Evolutionary conservation across 2,329 filamentous ascomycete genomes (phyloP), one percentile per base, ranked within the genome.

Genomic region (Aspergillus eucalypticola): DNA sequence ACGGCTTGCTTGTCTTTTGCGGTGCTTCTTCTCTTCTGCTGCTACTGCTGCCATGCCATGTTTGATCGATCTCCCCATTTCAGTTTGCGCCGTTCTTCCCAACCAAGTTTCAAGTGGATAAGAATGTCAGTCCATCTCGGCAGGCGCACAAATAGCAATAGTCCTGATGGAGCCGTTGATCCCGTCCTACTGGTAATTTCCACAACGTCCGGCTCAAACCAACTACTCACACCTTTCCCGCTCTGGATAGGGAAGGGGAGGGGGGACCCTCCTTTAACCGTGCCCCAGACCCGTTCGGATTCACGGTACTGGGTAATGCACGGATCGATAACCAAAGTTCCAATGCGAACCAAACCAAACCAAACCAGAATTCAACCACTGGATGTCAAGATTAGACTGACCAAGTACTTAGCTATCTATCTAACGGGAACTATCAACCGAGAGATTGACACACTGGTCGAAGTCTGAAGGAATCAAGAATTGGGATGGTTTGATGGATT

Each of bases 221-320:
- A 35, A 35, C 29, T 35, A 35, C 29, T 35, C 29, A 35, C 8
- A 32, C 51, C 35, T 39, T 54, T 41, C 51, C 51, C 25, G 38
- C n/a, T 23, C 8, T 15, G 52, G 52, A 25, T 29, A 29, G 27
- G 27, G 27, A 29, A 29, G 4, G 27, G 27, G 27, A 29, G 44
- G 44, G 44, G 21, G 38, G 38, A 32, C 17, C 27, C 52, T 38
- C 52, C 38, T 19, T 25, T 38, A 54, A 54, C 38, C 52, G 38
- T n/a, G 35, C 27, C 52, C 32, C 23, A 54, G 52, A 54, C 52
- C 52, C 52, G 41, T 54, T 44, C 52, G n/a, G 52, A 54, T 54
- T 54, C 52, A 54, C 41, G 52, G 52, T 54, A 44, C 52, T 54
- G 52, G 52, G 27, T 19, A 35, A 21, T 54, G 38, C 23, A 54